Evolutionary conservation across 768 basidiomycete genomes (phyloP).

Genomic region (Amanita rubescens): DNA sequence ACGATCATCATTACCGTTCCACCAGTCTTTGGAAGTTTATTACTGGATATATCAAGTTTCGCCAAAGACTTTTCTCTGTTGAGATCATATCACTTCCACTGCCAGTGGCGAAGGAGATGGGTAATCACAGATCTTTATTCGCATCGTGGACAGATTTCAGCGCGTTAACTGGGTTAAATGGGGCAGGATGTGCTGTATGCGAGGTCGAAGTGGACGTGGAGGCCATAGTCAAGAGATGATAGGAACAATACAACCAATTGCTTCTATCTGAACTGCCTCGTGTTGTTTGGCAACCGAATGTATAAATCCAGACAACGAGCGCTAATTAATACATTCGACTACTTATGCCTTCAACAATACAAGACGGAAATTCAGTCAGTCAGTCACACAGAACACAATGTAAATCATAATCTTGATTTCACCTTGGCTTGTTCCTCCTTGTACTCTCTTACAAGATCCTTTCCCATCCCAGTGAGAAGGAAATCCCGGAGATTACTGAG

Average conservation of each 20-base stretch:
- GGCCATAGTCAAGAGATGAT: conserved; percentile 1
- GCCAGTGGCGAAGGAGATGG: background rate
- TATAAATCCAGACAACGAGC: background rate
- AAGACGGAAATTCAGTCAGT: background rate
- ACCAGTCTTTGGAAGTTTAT: background rate
- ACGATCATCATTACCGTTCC: background rate
- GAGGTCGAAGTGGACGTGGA: background rate
- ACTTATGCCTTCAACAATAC: background rate
- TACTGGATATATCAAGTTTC: background rate
- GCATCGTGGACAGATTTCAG: background rate
- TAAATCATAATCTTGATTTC: conserved; percentile 12
- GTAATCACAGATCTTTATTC: background rate
- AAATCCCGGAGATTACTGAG: conserved; percentile 71
- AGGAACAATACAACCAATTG: background rate
- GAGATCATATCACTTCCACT: background rate
- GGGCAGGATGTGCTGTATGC: background rate
- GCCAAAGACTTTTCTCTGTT: background rate
- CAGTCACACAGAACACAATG: background rate
- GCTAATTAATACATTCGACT: background rate
- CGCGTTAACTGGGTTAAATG: background rate
- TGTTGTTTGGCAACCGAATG: background rate
- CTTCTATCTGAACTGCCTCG: background rate
- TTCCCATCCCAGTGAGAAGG: conserved; percentile 53
- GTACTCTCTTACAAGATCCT: conserved; percentile 61
- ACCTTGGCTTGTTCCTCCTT: conserved; percentile 16